Percentiles rank a stretch among this genome's conserved stretches.
phyloP scores from a whole-genome alignment of 345 rosid genomes.

The Abelmoschus esculentus region DNA sequence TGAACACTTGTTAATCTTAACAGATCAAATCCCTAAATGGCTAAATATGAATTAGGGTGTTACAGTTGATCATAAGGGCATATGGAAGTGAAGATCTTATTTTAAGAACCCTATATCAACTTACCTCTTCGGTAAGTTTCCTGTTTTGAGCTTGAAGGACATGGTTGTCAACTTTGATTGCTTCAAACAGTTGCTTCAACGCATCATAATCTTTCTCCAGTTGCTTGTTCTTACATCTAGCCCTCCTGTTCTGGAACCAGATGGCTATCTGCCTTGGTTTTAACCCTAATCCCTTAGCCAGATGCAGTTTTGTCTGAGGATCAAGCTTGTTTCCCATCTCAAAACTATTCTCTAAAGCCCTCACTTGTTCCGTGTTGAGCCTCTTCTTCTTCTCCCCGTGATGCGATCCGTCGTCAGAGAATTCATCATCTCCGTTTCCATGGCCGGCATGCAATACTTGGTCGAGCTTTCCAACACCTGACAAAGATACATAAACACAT shows the following conservation, averaged over 20 bases:
- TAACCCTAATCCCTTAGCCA: constrained; percentile 56
- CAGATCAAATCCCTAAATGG: neutral
- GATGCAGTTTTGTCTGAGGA: constrained; percentile 65
- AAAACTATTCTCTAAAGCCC: constrained; percentile 67
- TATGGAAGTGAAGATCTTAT: neutral
- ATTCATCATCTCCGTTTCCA: constrained; percentile 49
- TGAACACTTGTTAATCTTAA: constrained; percentile 33
- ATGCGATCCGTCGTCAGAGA: constrained; percentile 76
- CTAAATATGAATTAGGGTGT: neutral
- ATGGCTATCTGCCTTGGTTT: constrained; percentile 71
- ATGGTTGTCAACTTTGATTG: constrained; percentile 55
- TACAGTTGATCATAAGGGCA: neutral
- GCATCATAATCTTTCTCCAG: constrained; percentile 61
- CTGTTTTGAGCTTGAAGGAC: constrained; percentile 55
- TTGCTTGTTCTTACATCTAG: constrained; percentile 77
- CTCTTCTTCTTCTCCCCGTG: constrained; percentile 76
- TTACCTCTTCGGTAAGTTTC: constrained; percentile 51
- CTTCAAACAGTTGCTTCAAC: constrained; percentile 53
- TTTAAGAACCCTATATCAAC: neutral
- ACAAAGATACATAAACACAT: constrained; percentile 36
- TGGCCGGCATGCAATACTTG: constrained; percentile 23
- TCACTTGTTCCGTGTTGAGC: constrained; percentile 64
- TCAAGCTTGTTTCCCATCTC: constrained; percentile 74
- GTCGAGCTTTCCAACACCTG: constrained; percentile 38
- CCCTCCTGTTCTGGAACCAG: constrained; percentile 77